Base-by-base conservation (phyloP, 805 yeast species). In the Schwanniomyces occidentalis region DNA sequence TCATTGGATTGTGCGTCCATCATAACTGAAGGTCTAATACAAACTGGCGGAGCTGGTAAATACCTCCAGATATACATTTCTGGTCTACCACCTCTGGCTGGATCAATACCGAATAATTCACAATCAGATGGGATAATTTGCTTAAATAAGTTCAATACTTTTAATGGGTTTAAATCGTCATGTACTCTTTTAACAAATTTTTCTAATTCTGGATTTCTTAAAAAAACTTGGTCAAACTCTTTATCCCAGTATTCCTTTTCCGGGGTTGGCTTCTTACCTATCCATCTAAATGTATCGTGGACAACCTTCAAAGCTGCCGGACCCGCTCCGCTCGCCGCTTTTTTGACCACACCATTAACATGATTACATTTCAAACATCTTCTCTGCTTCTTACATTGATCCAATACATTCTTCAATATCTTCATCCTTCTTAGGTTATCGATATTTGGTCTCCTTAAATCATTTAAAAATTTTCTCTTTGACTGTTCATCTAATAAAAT, bases 41-140 rank as follows among this genome's bases (percentile, higher is more conserved):
- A 93, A 13, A 95, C 97, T 0, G 99, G 99, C 1, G 99, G 99
- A 0, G 98, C 98, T 0, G 99, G 99, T 35, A 93, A 73, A 56
- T 90, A 93, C 54, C 95, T 78, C 99, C 99, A 93, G 24, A 93
- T 78, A 58, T 90, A 93, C 74, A 85, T 87, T 63, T 91, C 98
- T 4, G 98, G 99, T 46, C 97, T 75, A 30, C 97, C 96, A 24
- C 89, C 87, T 48, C 80, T 76, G 3, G 86, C 75, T 1, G 96
- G 78, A 52, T 93, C 93, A 35, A 93, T 79, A 36, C 99, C 99
- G 20, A 93, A 65, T 13, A 93, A 71, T 61, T 91, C 97, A 65
- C 96, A 90, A 54, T 93, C 99, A 28, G 78, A 75, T 0, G 97
- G 90, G 25, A 76, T 62, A 18, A 93, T 81, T 57, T 83, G 93